Conservation (phyloP, 148 eudicot species). For the Polygonum maritimum region DNA sequence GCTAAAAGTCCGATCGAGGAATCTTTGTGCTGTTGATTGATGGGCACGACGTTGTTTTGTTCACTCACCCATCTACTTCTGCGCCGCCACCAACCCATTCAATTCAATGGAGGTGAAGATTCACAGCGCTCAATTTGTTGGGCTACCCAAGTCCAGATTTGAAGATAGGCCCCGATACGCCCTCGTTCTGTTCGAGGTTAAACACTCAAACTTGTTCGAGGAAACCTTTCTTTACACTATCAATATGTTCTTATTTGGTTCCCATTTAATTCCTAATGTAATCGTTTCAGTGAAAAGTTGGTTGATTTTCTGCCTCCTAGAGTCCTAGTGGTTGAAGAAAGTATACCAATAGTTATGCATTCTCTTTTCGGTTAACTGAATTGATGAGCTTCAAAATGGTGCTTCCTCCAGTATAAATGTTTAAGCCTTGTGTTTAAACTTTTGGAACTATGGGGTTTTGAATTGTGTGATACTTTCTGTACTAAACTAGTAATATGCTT, state of each 20-base stretch:
- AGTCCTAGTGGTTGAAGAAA: background rate
- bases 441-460: background rate
- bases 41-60: slow-evolving; percentile 26
- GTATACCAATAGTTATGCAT: background rate
- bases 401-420: background rate
- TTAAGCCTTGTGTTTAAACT: background rate
- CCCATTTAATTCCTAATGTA: background rate
- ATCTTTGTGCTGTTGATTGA: slow-evolving; percentile 35
- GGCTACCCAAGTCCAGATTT: slow-evolving; percentile 21
- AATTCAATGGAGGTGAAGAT: slow-evolving; percentile 77
- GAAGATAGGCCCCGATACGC: slow-evolving; percentile 25
- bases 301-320: background rate
- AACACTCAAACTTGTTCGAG: background rate
- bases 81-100: slow-evolving; percentile 18
- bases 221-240: background rate
- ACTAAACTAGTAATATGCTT: background rate
- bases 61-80: slow-evolving; percentile 7
- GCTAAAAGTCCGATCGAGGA: slow-evolving; percentile 28
- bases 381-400: background rate
- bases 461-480: background rate
- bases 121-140: slow-evolving; percentile 32
- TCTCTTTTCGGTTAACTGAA: background rate
- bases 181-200: slow-evolving; percentile 37
- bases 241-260: background rate
- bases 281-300: background rate